phyloP scores from a whole-genome alignment of 2,329 filamentous ascomycete genomes.

The Talaromyces sp. region DNA sequence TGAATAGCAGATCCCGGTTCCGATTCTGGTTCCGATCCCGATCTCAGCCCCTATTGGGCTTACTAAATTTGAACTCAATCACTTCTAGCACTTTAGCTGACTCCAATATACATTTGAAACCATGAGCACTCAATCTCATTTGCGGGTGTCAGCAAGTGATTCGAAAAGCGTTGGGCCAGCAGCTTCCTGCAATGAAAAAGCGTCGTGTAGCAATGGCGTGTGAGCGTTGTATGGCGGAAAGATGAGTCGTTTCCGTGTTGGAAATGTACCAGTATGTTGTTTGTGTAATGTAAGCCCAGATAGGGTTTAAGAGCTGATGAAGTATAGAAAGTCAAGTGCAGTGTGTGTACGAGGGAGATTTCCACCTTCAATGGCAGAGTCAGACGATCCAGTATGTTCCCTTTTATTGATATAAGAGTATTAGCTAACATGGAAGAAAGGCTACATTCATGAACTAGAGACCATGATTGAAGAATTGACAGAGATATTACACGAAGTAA shows the following conservation, averaged over 20 bases:
- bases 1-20: too few relatives aligned
- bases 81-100: not conserved
- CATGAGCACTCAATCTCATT: not conserved
- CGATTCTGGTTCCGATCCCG: not conserved
- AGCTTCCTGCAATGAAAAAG: constrained; percentile 23
- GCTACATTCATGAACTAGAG: constrained; percentile 38
- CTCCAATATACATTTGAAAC: not conserved
- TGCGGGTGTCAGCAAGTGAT: not conserved
- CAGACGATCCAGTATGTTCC: not conserved
- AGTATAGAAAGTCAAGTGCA: not conserved
- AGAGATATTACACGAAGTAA: constrained; percentile 24
- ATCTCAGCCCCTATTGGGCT: not conserved
- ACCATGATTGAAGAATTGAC: constrained; percentile 32
- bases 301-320: not conserved
- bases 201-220: constrained; percentile 49
- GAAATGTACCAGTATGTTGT: constrained; percentile 42
- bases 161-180: constrained; percentile 4
- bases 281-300: not conserved
- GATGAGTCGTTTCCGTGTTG: constrained; percentile 46
- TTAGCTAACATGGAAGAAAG: constrained; percentile 2
- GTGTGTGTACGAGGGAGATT: not conserved
- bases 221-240: constrained; percentile 47
- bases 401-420: not conserved
- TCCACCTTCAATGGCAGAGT: not conserved
- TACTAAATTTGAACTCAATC: not conserved